These are phyloP conservation scores for Pachysolen tannophilus DNA, from an alignment of 805 yeast species.

Conservation along the genomic window DNA sequence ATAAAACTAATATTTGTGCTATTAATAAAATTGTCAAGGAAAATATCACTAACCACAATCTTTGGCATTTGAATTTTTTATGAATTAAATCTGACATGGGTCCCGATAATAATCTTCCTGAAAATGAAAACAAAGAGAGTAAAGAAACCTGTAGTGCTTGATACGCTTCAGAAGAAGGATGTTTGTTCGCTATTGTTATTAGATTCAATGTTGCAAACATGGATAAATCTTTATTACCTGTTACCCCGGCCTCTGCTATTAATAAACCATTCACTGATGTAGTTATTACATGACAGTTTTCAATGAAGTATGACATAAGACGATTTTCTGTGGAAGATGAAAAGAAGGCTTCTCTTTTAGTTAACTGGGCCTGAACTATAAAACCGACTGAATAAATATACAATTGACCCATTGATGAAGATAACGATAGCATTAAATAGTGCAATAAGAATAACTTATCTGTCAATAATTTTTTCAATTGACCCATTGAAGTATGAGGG, in stretches of 20 bases:
- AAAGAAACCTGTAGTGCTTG: conserved; percentile 70
- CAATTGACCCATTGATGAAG: conserved; percentile 62
- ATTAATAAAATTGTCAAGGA: conserved; percentile 28
- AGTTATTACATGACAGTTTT: no score
- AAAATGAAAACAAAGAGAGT: conserved; percentile 55
- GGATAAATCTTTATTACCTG: background rate
- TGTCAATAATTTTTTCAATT: conserved; percentile 18
- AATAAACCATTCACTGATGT: no score
- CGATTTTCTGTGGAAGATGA: conserved; percentile 8
- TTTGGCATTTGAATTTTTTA: conserved; percentile 41
- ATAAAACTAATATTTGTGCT: conserved; percentile 1
- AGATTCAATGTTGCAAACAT: background rate
- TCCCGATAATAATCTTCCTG: conserved; percentile 60
- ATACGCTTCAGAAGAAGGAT: conserved; percentile 33
- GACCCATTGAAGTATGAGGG: conserved; percentile 15
- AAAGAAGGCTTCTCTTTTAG: conserved; percentile 2
- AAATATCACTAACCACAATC: conserved; percentile 55
- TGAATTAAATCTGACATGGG: conserved; percentile 55
- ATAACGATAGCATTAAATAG: conserved; percentile 44
- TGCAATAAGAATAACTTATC: conserved; percentile 38
- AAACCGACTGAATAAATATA: conserved; percentile 72
- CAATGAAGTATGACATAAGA: background rate
- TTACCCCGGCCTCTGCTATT: background rate
- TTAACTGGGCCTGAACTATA: conserved; percentile 44
- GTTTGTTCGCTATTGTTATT: background rate